phyloP scores from a whole-genome alignment of 2,329 filamentous ascomycete species.

The Hymenoscyphus scutula region DNA sequence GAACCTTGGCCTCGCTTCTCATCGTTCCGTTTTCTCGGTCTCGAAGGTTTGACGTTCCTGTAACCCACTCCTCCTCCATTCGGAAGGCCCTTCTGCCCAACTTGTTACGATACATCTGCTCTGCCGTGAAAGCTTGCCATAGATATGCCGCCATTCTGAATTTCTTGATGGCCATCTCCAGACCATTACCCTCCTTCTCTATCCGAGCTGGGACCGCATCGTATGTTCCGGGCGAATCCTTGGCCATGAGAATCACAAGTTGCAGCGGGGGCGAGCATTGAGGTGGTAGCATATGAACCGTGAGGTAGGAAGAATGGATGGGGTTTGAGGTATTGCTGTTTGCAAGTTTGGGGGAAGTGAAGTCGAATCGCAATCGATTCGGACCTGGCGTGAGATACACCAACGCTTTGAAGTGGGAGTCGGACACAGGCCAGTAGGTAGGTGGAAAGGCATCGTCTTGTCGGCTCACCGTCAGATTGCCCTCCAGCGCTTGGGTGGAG shows the following conservation, averaged over 20 bases:
- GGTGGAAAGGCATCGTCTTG: conserved; percentile 83
- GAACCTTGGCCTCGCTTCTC: conserved; percentile 88
- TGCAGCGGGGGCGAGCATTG: conserved; percentile 80
- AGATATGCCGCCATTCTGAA: conserved; percentile 94
- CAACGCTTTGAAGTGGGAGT: conserved; percentile 88
- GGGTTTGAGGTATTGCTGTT: conserved; percentile 64
- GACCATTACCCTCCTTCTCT: conserved; percentile 75
- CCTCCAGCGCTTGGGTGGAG: conserved; percentile 67
- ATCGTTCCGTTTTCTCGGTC: conserved; percentile 70
- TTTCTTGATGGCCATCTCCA: conserved; percentile 81
- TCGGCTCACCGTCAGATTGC: conserved; percentile 74
- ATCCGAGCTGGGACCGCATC: conserved; percentile 75
- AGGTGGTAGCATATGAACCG: conserved; percentile 81
- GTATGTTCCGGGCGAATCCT: conserved; percentile 82
- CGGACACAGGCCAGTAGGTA: conserved; percentile 80
- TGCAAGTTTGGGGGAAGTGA: conserved; percentile 76
- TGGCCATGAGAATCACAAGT: conserved; percentile 81
- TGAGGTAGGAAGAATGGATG: conserved; percentile 76
- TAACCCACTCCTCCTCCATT: conserved; percentile 93
- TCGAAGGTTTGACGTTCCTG: conserved; percentile 72
- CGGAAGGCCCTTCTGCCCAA: conserved; percentile 83
- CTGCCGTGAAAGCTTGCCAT: conserved; percentile 95
- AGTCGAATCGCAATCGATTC: conserved; percentile 86
- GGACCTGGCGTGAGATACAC: conserved; percentile 88
- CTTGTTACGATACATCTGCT: conserved; percentile 91